phyloP scores from a whole-genome alignment of 495 filamentous ascomycete species.

The Penicillium silybi region DNA sequence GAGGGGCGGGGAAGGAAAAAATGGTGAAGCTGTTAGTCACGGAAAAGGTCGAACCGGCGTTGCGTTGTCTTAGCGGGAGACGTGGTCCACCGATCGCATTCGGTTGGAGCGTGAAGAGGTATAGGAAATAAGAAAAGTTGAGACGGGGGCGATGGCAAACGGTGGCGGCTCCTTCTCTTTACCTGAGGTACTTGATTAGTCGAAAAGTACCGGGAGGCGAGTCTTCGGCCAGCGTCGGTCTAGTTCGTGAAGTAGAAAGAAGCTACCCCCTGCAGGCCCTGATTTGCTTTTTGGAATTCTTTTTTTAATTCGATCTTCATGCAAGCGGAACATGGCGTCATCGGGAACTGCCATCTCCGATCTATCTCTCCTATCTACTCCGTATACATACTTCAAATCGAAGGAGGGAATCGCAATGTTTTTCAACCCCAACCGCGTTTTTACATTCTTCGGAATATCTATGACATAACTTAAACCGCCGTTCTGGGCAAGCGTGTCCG shows the following conservation, averaged over 20 bases:
- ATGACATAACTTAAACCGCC: constrained; percentile 15
- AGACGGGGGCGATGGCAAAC: constrained; percentile 1
- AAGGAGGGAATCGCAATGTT: not conserved
- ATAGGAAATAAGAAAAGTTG: not conserved
- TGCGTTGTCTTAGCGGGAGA: constrained; percentile 9
- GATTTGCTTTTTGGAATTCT: constrained; percentile 10
- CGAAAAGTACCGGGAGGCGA: not conserved
- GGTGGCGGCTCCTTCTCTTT: constrained; percentile 9
- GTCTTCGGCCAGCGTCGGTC: constrained; percentile 4
- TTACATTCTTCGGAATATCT: not conserved
- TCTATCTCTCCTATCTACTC: not conserved
- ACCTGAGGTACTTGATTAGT: not conserved
- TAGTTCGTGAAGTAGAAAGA: not conserved
- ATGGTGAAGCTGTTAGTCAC: constrained; percentile 45
- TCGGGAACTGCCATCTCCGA: not conserved
- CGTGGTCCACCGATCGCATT: constrained; percentile 4
- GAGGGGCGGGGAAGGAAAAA: constrained; percentile 24
- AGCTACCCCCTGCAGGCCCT: constrained; percentile 29
- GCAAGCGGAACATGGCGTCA: constrained; percentile 22
- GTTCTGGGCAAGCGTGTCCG: not conserved
- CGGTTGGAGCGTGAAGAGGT: not conserved
- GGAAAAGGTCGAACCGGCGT: constrained; percentile 35
- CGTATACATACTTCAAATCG: too few species aligned
- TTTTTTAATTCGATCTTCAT: constrained; percentile 3
- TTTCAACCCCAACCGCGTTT: not conserved